Evolutionary conservation across 129 eudicot genomes (phyloP), one percentile per base, ranked within the genome.

Genomic region (Glebionis coronaria): DNA sequence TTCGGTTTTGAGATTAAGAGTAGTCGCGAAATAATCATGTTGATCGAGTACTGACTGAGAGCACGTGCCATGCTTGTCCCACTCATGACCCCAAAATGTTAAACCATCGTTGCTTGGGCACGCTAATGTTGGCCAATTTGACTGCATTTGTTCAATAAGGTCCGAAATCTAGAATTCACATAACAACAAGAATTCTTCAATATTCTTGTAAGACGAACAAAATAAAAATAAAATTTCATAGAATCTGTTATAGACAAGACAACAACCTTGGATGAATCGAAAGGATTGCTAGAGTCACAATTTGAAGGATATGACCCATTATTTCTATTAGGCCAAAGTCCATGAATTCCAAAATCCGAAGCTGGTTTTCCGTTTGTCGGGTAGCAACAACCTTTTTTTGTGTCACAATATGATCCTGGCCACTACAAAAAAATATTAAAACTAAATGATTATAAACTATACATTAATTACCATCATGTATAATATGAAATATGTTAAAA

Each of bases 51-150:
- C 70, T 4, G 93, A 85, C 68, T 85, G 88, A 0, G 92, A 68
- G 72, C 97, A 91, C 2, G 96, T 91, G 23, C 97, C 97, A 12
- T 91, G 97, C 61, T 91, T 91, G 28, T 79, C 79, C 97, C 97
- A 91, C 68, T 91, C 97, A 27, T 87, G 97, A 40, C 79, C 80
- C 97, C 97, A 91, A 69, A 91, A 91, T 15, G 70, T 72, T 7
- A 79, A 38, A 21, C 93, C 96, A 8, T 80, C 74, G 15, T 74
- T 78, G 49, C 82, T 84, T 40, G 97, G 97, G 76, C 95, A 90
- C 0, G 95, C 70, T 16, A 90, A 71, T 4, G 97, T 73, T 63
- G 96, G 93, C 97, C 97, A 91, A 4, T 85, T 82, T 2, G 74
- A 62, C 12, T 80, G 72, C 90, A 91, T 78, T 63, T 70, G 77